phyloP scores from a whole-genome alignment of 2,329 filamentous ascomycete genomes.

The Chalaropsis ovoidea region DNA sequence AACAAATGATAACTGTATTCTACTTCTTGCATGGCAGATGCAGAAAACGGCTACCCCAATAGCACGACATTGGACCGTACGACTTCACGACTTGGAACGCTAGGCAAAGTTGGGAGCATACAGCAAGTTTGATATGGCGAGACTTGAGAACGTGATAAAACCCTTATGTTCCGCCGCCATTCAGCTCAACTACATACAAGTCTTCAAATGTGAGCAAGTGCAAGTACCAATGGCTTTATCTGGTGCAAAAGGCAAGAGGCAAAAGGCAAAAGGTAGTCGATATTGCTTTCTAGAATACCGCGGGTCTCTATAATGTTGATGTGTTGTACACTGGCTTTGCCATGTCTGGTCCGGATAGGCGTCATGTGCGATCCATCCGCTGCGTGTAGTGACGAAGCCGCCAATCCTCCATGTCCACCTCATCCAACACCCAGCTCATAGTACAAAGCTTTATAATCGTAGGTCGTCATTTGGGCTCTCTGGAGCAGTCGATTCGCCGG shows the following conservation, averaged over 20 bases:
- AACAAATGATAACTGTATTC: too few species aligned
- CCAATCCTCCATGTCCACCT: background rate
- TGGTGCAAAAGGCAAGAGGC: too few species aligned
- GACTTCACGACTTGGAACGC: background rate
- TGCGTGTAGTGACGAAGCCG: background rate
- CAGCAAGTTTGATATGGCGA: background rate
- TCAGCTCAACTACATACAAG: too few species aligned
- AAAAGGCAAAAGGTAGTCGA: slow-evolving; percentile 15
- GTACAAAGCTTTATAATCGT: slow-evolving; percentile 19
- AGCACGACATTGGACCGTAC: too few species aligned
- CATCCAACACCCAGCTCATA: slow-evolving; percentile 15
- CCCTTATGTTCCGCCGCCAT: background rate
- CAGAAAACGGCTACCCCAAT: too few species aligned
- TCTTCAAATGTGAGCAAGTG: too few species aligned
- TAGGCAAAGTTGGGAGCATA: background rate
- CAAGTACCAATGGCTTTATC: too few species aligned
- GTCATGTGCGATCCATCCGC: background rate
- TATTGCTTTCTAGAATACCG: slow-evolving; percentile 22
- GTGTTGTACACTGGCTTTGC: slow-evolving; percentile 24
- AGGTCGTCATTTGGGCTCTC: slow-evolving; percentile 19
- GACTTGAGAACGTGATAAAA: background rate
- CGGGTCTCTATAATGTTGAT: slow-evolving; percentile 24
- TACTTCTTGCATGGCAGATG: too few species aligned
- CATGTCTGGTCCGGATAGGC: background rate
- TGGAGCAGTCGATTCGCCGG: slow-evolving; percentile 11